Evolutionary conservation across 495 filamentous ascomycete genomes (phyloP).

Genomic region (Xylona heveae): DNA sequence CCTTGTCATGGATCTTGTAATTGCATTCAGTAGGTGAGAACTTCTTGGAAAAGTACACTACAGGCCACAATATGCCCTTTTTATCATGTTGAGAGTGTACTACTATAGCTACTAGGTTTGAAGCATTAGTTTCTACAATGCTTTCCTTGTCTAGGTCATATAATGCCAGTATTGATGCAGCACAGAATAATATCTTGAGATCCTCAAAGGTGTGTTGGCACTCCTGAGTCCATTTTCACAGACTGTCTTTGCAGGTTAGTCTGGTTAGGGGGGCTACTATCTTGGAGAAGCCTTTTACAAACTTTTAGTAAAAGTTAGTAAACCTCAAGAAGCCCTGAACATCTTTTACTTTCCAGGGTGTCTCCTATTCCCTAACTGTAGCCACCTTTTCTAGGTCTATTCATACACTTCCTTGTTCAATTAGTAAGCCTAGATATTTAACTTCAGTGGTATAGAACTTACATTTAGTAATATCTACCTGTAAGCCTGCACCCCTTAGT

Average conservation of each 20-base stretch:
- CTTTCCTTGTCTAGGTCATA: conserved; percentile 9
- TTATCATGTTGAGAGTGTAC: conserved; percentile 11
- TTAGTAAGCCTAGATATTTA: too few relatives aligned
- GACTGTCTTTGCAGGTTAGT: conserved; percentile 6
- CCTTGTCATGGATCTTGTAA: neutral
- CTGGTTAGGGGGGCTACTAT: conserved; percentile 5
- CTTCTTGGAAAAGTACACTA: neutral
- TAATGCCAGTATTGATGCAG: conserved; percentile 9
- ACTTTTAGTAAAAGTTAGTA: conserved; percentile 13
- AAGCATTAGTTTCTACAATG: conserved; percentile 11
- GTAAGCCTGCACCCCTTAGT: conserved; percentile 4
- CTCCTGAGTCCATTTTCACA: conserved; percentile 14
- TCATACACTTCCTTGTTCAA: too few relatives aligned
- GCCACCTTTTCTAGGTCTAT: too few relatives aligned
- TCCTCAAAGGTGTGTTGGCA: conserved; percentile 25
- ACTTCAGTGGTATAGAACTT: too few relatives aligned
- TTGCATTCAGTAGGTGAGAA: neutral
- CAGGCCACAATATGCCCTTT: conserved; percentile 5
- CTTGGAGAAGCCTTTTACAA: conserved; percentile 7
- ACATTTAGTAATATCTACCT: too few relatives aligned
- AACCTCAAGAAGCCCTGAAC: conserved; percentile 18
- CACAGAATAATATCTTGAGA: conserved; percentile 25
- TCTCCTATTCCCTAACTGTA: too few relatives aligned
- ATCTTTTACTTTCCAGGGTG: too few relatives aligned
- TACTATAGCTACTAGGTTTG: conserved; percentile 7